Evolutionary conservation across 495 filamentous ascomycete species (phyloP), one percentile per base, ranked within the genome.

Genomic region (Parathielavia hyrcaniae): DNA sequence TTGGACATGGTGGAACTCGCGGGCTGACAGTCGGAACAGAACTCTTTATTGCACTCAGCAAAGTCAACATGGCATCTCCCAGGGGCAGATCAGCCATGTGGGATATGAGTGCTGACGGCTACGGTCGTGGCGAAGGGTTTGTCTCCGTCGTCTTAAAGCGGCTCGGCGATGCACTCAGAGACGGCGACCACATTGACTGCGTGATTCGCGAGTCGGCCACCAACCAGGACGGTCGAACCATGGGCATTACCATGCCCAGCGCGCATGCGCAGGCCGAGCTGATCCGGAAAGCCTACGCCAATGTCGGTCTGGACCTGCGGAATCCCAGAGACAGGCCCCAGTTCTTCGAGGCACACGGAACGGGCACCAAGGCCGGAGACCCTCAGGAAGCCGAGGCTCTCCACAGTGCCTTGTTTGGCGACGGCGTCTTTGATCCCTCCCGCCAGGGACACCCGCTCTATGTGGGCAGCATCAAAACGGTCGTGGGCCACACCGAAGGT

Each of bases 21-120:
- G n/a, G n/a, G n/a, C n/a, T n/a, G n/a, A n/a, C n/a, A n/a, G n/a
- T n/a, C n/a, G n/a, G n/a, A n/a, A n/a, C n/a, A n/a, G n/a, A n/a
- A n/a, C n/a, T n/a, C n/a, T n/a, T n/a, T n/a, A n/a, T n/a, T n/a
- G n/a, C n/a, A n/a, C n/a, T n/a, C n/a, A n/a, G n/a, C n/a, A n/a
- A n/a, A n/a, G n/a, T n/a, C n/a, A n/a, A n/a, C n/a, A n/a, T n/a
- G n/a, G n/a, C n/a, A n/a, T n/a, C n/a, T n/a, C n/a, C n/a, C n/a
- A n/a, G n/a, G n/a, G n/a, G n/a, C n/a, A n/a, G n/a, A n/a, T n/a
- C n/a, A n/a, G n/a, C n/a, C n/a, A n/a, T n/a, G n/a, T n/a, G n/a
- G n/a, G n/a, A n/a, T n/a, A n/a, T n/a, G n/a, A n/a, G 65, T 76
- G 86, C 84, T 12, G 74, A 86, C 66, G 86, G 86, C 0, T 89